Evolutionary conservation across 345 rosid genomes (phyloP).

Genomic region (Salix purpurea): DNA sequence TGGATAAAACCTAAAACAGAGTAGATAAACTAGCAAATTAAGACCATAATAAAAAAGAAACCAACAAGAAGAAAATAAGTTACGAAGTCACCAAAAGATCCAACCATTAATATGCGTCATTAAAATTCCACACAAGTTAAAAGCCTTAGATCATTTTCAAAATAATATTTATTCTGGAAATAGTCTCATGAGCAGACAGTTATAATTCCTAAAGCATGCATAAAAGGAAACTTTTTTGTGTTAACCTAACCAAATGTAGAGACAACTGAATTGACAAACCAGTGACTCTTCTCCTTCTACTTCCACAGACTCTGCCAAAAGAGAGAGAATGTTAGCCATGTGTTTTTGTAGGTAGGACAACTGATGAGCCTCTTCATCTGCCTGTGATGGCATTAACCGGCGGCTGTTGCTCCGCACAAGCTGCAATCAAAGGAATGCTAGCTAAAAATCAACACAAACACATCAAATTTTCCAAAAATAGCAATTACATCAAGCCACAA

Average conservation of each 20-base stretch:
- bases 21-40: constrained; percentile 18
- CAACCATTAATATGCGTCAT: neutral
- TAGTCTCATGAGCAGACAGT: neutral
- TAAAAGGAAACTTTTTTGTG: neutral
- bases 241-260: neutral
- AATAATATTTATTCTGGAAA: constrained; percentile 1
- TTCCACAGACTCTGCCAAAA: constrained; percentile 84
- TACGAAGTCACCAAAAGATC: neutral
- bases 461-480: neutral
- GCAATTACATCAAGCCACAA: neutral
- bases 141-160: neutral
- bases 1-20: constrained; percentile 66
- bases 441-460: constrained; percentile 6
- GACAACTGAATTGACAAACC: constrained; percentile 42
- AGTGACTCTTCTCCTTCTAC: constrained; percentile 85
- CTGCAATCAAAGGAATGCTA: constrained; percentile 39
- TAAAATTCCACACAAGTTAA: neutral
- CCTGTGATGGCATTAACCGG: constrained; percentile 90
- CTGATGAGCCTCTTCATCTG: constrained; percentile 98
- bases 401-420: constrained; percentile 98
- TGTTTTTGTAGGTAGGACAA: constrained; percentile 93
- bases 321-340: constrained; percentile 74
- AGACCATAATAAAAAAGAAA: constrained; percentile 3
- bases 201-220: neutral
- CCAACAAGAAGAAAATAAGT: neutral